Conservation (phyloP, 306 rosid genomes). For the Potentilla sterilis region DNA sequence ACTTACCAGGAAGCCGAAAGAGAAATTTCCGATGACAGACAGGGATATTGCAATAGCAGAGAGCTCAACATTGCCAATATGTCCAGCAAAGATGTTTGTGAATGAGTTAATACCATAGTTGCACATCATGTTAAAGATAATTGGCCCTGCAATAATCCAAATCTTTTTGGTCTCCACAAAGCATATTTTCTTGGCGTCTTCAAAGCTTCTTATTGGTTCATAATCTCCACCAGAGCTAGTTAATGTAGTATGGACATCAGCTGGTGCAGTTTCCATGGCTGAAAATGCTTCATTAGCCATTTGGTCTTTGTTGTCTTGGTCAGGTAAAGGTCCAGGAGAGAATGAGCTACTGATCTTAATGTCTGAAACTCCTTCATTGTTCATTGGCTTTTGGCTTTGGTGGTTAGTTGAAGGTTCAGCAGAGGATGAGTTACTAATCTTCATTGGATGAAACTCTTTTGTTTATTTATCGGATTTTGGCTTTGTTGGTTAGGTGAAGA, state of each 20-base stretch:
- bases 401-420: constrained; percentile 6
- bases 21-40: constrained; percentile 71
- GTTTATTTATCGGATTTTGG: neutral
- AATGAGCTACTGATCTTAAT: neutral
- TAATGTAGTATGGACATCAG: constrained; percentile 38
- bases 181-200: constrained; percentile 32
- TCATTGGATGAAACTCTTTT: neutral
- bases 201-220: constrained; percentile 11
- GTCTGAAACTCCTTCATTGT: neutral
- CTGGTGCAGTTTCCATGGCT: constrained; percentile 9
- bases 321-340: neutral
- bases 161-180: constrained; percentile 46
- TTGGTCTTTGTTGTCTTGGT: neutral
- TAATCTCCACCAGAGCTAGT: constrained; percentile 51
- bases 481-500: constrained; percentile 1
- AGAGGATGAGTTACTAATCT: constrained; percentile 36
- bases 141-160: constrained; percentile 78
- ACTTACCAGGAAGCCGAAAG: constrained; percentile 84
- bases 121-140: constrained; percentile 67
- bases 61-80: constrained; percentile 70
- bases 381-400: constrained; percentile 5
- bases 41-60: constrained; percentile 73
- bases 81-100: constrained; percentile 79
- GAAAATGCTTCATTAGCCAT: neutral
- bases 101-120: constrained; percentile 76